phyloP scores from a whole-genome alignment of 1,284 basidiomycete genomes.

The Ustilago tritici region DNA sequence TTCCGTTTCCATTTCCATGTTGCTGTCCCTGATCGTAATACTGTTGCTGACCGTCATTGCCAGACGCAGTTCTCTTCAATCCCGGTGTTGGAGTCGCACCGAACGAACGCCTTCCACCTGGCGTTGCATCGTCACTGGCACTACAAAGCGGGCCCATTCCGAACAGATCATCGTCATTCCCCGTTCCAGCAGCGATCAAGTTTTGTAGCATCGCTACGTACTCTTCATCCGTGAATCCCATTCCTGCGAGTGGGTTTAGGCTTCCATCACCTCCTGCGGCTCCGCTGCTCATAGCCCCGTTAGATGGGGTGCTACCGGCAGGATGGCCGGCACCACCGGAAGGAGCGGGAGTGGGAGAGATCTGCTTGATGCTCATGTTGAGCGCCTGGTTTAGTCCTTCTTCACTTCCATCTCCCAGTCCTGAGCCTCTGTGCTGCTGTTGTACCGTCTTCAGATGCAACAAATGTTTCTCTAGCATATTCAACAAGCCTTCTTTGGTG shows the following conservation, averaged over 20 bases:
- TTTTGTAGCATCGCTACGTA: slow-evolving; percentile 66
- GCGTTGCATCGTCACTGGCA: background rate
- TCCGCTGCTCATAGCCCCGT: slow-evolving; percentile 5
- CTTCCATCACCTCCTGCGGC: slow-evolving; percentile 23
- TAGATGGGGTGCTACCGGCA: background rate
- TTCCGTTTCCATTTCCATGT: slow-evolving; percentile 1
- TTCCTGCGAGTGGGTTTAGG: slow-evolving; percentile 60
- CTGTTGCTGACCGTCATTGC: background rate
- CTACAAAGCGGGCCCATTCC: background rate
- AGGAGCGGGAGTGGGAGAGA: slow-evolving; percentile 7
- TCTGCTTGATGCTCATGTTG: slow-evolving; percentile 10
- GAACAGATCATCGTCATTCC: slow-evolving; percentile 36
- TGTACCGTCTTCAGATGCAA: slow-evolving; percentile 92
- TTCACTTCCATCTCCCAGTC: slow-evolving; percentile 3
- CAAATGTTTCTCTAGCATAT: slow-evolving; percentile 96
- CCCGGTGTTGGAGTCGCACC: background rate
- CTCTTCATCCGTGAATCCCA: slow-evolving; percentile 66
- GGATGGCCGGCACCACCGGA: background rate
- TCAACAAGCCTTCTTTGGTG: slow-evolving; percentile 87
- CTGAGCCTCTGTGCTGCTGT: slow-evolving; percentile 33
- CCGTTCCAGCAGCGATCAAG: slow-evolving; percentile 57
- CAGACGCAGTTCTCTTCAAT: slow-evolving; percentile 3
- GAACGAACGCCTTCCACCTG: background rate
- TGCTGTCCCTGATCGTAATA: background rate
- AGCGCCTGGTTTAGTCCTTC: background rate